Evolutionary conservation across 2,329 filamentous ascomycete genomes (phyloP).

Genomic region (Aspergillus sp.): DNA sequence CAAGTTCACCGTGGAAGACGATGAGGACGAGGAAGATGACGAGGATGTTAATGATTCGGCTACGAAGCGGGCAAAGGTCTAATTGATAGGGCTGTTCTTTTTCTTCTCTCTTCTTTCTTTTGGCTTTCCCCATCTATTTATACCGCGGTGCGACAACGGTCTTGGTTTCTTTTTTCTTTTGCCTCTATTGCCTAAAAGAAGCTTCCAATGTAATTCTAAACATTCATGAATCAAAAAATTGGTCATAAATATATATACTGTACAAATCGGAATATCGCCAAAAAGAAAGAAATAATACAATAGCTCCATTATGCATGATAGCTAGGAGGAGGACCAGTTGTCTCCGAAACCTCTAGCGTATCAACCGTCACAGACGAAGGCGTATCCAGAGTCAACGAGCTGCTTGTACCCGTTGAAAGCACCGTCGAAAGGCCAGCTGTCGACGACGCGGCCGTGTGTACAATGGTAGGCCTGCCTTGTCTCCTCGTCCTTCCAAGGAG

Average conservation of each 20-base stretch:
- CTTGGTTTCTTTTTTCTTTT: background rate
- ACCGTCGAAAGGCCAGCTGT: conserved; percentile 25
- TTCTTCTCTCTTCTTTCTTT: background rate
- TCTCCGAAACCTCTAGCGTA: conserved; percentile 22
- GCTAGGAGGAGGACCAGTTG: conserved; percentile 16
- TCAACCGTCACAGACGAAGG: conserved; percentile 27
- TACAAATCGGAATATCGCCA: background rate
- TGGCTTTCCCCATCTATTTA: background rate
- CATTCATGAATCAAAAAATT: background rate
- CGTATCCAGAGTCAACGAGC: conserved; percentile 28
- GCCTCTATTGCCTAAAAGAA: conserved; percentile 7
- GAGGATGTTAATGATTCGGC: conserved; percentile 13
- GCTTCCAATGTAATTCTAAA: conserved; percentile 1
- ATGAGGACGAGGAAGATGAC: conserved; percentile 29
- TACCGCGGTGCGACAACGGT: background rate
- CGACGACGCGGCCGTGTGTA: conserved; percentile 20
- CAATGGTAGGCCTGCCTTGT: background rate
- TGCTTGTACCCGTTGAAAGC: conserved; percentile 27
- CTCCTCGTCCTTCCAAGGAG: conserved; percentile 8
- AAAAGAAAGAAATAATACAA: background rate
- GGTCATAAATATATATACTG: background rate
- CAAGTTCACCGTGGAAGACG: conserved; percentile 33
- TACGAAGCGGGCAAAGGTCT: conserved; percentile 35
- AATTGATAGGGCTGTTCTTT: conserved; percentile 1
- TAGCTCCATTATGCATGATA: conserved; percentile 14